phyloP scores from a whole-genome alignment of 2,329 filamentous ascomycete genomes.

The Beauveria rudraprayagi region DNA sequence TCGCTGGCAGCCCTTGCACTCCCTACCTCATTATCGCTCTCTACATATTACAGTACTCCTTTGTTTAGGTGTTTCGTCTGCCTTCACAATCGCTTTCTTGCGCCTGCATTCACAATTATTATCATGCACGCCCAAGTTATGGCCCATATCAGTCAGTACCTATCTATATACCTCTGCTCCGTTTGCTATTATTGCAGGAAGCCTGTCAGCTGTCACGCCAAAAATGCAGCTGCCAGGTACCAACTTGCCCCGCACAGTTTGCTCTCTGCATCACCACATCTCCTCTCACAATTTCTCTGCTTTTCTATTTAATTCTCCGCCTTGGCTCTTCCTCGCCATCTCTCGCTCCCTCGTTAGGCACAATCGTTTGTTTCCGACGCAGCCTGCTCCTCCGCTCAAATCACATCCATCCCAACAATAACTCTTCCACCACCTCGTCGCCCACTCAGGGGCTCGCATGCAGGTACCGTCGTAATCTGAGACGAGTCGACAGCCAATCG shows the following conservation, averaged over 20 bases:
- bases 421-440: background rate
- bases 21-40: background rate
- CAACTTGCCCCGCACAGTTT: background rate
- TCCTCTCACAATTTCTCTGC: background rate
- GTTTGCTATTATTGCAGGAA: background rate
- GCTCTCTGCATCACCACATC: background rate
- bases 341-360: background rate
- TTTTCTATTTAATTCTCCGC: background rate
- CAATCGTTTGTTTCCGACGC: background rate
- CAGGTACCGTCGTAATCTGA: conserved; percentile 24
- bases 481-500: conserved; percentile 27
- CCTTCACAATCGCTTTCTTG: background rate
- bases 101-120: background rate
- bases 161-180: no score
- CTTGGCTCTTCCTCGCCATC: background rate
- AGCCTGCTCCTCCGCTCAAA: background rate
- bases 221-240: background rate
- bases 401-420: background rate
- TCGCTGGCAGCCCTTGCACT: background rate
- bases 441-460: conserved; percentile 14
- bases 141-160: no score
- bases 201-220: background rate
- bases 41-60: background rate
- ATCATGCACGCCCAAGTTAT: no score
- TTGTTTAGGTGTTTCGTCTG: background rate